phyloP scores from a whole-genome alignment of 2,329 filamentous ascomycete genomes.

The Daldinia sp. region DNA sequence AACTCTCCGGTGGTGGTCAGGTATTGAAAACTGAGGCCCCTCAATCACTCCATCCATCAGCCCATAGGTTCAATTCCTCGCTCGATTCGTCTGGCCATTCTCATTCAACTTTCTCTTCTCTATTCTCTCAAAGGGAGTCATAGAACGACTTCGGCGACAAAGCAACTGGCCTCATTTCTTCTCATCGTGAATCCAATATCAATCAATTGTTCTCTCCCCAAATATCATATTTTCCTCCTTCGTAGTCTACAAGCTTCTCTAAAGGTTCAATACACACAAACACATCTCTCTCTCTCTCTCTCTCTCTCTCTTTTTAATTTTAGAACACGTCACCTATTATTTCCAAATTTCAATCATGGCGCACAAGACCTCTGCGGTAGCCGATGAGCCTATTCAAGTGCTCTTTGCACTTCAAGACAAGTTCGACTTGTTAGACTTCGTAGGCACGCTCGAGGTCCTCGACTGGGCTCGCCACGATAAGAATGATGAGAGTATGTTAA shows the following conservation, averaged over 20 bases:
- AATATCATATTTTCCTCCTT: conserved; percentile 12
- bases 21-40: conserved; percentile 40
- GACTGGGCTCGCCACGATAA: conserved; percentile 60
- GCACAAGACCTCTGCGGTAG: conserved; percentile 65
- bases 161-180: conserved; percentile 34
- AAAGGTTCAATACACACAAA: conserved; percentile 8
- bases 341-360: conserved; percentile 54
- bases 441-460: conserved; percentile 63
- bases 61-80: conserved; percentile 39
- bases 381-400: conserved; percentile 67
- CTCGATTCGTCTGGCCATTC: conserved; percentile 34
- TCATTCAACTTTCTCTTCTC: conserved; percentile 20
- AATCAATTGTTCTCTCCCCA: conserved; percentile 18
- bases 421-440: conserved; percentile 67
- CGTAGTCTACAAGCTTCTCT: background rate
- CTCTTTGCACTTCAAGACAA: conserved; percentile 68
- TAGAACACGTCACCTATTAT: background rate
- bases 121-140: conserved; percentile 26
- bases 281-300: background rate
- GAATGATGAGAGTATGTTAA: conserved; percentile 60
- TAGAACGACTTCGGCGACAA: conserved; percentile 27
- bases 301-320: background rate
- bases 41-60: conserved; percentile 41
- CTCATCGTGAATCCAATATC: conserved; percentile 13
- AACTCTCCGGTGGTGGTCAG: conserved; percentile 30